Base-by-base conservation (phyloP, 2,329 filamentous ascomycete species). In the Myriangium duriaei region DNA sequence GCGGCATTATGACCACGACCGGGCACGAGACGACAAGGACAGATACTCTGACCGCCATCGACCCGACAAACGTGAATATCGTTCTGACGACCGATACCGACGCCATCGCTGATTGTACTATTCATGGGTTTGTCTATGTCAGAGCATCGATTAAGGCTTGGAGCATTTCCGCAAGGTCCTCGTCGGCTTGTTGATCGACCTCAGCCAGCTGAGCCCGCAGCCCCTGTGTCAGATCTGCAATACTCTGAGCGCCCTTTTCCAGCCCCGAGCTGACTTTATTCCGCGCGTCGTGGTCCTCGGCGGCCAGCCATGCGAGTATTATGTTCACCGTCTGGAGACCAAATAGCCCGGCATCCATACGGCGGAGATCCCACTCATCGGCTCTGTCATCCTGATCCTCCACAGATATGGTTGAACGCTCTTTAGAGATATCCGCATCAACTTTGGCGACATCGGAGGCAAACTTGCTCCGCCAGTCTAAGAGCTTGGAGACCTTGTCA, bases 241-340 rank as follows among this genome's bases (percentile, higher is more conserved):
- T 53, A 5, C 67, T 64, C 52, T 84, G 79, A 47, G 81, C 81
- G 13, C 71, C 68, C 43, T 84, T 79, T 1, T 70, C 74, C 29
- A 95, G 61, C 3, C 81, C 59, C 14, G 67, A 61, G 34, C 67
- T 59, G 19, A 94, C 75, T 49, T 69, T 79, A 40, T 62, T 66
- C 49, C 69, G 74, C 1, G 84, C 82, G 0, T 83, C 85, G 21
- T 68, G 68, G 51, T 98, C 91, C 60, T 98, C 91, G 1, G 87
- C 91, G 5, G 85, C 71, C 19, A 96, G 68, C 91, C 91, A 98
- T 10, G 87, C 83, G 18, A 98, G 60, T 18, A 91, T 74, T 1
- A 86, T 71, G 62, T 96, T 88, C 32, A 91, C 73, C 2, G 75
- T 81, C 62, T 94, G 85, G 39, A 95, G 60, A 16, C 74, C 79